Percentiles rank a stretch among this genome's conserved stretches.
These are phyloP conservation scores for Cardamine chenopodiifolia DNA, from an alignment of 345 rosid genomes.

Conservation along the genomic window DNA sequence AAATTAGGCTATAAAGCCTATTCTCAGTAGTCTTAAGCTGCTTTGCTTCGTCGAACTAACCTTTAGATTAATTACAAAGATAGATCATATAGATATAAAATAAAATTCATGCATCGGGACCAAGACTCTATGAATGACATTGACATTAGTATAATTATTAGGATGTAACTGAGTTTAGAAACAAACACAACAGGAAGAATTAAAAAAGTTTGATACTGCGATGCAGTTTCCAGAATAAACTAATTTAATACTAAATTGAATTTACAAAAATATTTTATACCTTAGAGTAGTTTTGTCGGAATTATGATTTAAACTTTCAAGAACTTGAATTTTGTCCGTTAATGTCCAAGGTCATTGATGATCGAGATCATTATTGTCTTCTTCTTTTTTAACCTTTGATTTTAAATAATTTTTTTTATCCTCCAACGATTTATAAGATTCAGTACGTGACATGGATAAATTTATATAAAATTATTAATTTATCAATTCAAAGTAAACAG, in stretches of 20 bases:
- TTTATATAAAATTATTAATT: not conserved
- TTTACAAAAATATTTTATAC: slow-evolving; percentile 27
- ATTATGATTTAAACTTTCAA: slow-evolving; percentile 38
- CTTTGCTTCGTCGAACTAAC: slow-evolving; percentile 15
- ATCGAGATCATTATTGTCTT: slow-evolving; percentile 38
- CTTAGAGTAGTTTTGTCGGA: slow-evolving; percentile 46
- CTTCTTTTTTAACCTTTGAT: slow-evolving; percentile 2
- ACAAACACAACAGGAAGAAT: slow-evolving; percentile 31
- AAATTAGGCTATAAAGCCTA: not conserved
- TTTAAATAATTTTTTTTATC: not conserved
- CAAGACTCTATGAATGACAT: slow-evolving; percentile 23
- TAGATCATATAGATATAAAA: not conserved
- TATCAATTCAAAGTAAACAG: not conserved
- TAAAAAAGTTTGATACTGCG: slow-evolving; percentile 7
- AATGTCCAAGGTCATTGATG: slow-evolving; percentile 36
- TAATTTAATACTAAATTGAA: slow-evolving; percentile 31
- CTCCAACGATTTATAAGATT: slow-evolving; percentile 1
- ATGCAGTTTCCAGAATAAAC: slow-evolving; percentile 27
- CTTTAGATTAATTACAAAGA: not conserved
- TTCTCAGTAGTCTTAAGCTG: not conserved
- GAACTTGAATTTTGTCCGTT: slow-evolving; percentile 35
- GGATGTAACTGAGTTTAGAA: slow-evolving; percentile 22
- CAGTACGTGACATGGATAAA: slow-evolving; percentile 14
- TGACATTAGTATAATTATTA: slow-evolving; percentile 10
- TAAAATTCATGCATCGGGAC: slow-evolving; percentile 17